phyloP scores from a whole-genome alignment of 2,329 filamentous ascomycete species.

The Grosmannia serpens region DNA sequence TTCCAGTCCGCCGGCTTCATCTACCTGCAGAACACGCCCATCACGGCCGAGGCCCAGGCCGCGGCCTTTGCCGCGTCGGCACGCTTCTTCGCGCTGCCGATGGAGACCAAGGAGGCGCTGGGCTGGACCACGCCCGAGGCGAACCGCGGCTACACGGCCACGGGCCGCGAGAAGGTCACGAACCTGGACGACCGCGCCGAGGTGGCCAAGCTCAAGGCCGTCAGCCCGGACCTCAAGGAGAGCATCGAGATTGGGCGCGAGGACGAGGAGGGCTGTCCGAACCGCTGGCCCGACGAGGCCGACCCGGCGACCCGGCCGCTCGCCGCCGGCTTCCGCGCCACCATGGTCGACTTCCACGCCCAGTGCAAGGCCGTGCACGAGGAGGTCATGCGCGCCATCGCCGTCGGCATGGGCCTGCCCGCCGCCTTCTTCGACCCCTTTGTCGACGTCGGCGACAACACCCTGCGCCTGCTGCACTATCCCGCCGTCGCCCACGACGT shows the following conservation, averaged over 20 bases:
- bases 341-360: constrained; percentile 51
- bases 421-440: constrained; percentile 66
- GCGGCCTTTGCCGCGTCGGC: constrained; percentile 57
- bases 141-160: constrained; percentile 62
- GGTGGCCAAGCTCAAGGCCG: constrained; percentile 45
- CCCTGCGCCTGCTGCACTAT: constrained; percentile 65
- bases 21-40: constrained; percentile 72
- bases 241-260: constrained; percentile 54
- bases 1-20: constrained; percentile 85
- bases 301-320: constrained; percentile 23
- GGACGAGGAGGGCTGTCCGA: constrained; percentile 48
- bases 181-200: constrained; percentile 40
- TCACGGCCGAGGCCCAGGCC: constrained; percentile 46
- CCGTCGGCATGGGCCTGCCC: constrained; percentile 64
- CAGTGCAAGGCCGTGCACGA: constrained; percentile 63
- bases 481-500: constrained; percentile 54
- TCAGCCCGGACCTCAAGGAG: constrained; percentile 55
- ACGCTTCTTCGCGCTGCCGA: constrained; percentile 56
- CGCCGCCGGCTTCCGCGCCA: constrained; percentile 24
- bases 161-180: constrained; percentile 60
- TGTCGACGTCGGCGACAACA: constrained; percentile 60
- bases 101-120: constrained; percentile 51
- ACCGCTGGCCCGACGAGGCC: constrained; percentile 59
- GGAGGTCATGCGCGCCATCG: constrained; percentile 74
- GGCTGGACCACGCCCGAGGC: constrained; percentile 61